Conservation (phyloP, 257 asterid species). For the Cordia subcordata region DNA sequence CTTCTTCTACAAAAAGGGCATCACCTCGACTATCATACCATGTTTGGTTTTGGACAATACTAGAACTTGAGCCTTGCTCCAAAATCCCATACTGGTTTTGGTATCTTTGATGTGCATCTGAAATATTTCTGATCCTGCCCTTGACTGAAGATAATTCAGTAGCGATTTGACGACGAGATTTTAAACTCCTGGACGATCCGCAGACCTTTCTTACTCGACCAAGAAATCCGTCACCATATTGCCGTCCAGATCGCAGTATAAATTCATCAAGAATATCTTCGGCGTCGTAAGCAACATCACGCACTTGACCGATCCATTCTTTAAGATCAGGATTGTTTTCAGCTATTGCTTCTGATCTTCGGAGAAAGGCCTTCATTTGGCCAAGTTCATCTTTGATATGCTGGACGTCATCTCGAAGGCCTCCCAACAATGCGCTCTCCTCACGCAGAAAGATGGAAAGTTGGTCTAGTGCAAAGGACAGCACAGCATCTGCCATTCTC, state of each 20-base stretch:
- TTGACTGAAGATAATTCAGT: constrained; percentile 4
- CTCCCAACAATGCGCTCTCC: constrained; percentile 12
- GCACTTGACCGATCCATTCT: constrained; percentile 34
- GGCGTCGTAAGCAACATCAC: constrained; percentile 32
- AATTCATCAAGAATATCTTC: constrained; percentile 34
- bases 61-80: background rate
- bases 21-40: constrained; percentile 9
- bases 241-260: constrained; percentile 2
- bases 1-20: constrained; percentile 12
- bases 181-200: constrained; percentile 1
- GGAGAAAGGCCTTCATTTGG: constrained; percentile 28
- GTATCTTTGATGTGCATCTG: constrained; percentile 14
- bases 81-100: constrained; percentile 2
- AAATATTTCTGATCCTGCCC: constrained; percentile 4
- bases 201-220: background rate
- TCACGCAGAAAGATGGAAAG: constrained; percentile 17
- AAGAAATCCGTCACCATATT: background rate
- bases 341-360: constrained; percentile 28
- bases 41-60: background rate
- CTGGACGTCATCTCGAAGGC: constrained; percentile 12
- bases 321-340: constrained; percentile 23
- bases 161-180: constrained; percentile 18
- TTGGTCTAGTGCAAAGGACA: constrained; percentile 13
- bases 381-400: constrained; percentile 22
- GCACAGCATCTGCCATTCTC: constrained; percentile 6